These are phyloP conservation scores for Microbotryomycetes sp. DNA, from an alignment of 1,284 basidiomycete species.

Conservation along the genomic window DNA sequence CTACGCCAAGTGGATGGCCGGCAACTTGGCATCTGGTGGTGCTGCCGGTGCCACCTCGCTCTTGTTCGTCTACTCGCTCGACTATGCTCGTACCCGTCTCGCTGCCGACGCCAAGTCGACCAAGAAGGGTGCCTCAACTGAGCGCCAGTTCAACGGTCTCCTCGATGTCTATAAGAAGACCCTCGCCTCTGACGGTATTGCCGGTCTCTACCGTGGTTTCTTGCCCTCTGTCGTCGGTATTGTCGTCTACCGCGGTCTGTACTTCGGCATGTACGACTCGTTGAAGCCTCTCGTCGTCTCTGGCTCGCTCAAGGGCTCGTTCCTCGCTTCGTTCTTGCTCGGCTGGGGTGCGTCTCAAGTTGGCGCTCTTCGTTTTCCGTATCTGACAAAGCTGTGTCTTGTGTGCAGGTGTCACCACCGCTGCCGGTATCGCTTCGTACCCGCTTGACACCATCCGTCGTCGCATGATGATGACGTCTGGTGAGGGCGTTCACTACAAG, in stretches of 20 bases:
- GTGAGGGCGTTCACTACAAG: conserved; percentile 72
- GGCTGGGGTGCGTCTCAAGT: conserved; percentile 71
- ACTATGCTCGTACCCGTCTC: conserved; percentile 94
- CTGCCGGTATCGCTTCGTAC: conserved; percentile 91
- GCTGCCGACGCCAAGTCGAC: conserved; percentile 93
- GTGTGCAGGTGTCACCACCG: conserved; percentile 76
- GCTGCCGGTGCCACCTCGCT: conserved; percentile 55
- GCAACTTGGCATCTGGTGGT: conserved; percentile 86
- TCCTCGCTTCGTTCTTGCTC: conserved; percentile 74
- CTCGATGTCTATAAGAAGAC: conserved; percentile 93
- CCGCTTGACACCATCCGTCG: conserved; percentile 85
- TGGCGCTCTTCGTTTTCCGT: conserved; percentile 58
- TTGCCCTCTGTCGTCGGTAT: conserved; percentile 91
- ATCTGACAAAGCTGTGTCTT: not conserved
- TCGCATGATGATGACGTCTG: conserved; percentile 63
- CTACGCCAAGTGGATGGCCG: conserved; percentile 38
- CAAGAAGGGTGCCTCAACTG: conserved; percentile 58
- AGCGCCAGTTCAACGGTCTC: conserved; percentile 89
- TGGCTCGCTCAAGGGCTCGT: conserved; percentile 78
- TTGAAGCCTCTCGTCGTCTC: conserved; percentile 83
- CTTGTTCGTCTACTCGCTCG: conserved; percentile 95
- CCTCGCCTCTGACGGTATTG: conserved; percentile 51
- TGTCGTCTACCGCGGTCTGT: conserved; percentile 89
- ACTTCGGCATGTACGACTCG: conserved; percentile 67
- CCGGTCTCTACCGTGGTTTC: conserved; percentile 78